A percentile compares a stretch with the other conserved stretches of the same genome.
phyloP scores from a whole-genome alignment of 495 filamentous ascomycete species.

The Penicillium maclennaniae region DNA sequence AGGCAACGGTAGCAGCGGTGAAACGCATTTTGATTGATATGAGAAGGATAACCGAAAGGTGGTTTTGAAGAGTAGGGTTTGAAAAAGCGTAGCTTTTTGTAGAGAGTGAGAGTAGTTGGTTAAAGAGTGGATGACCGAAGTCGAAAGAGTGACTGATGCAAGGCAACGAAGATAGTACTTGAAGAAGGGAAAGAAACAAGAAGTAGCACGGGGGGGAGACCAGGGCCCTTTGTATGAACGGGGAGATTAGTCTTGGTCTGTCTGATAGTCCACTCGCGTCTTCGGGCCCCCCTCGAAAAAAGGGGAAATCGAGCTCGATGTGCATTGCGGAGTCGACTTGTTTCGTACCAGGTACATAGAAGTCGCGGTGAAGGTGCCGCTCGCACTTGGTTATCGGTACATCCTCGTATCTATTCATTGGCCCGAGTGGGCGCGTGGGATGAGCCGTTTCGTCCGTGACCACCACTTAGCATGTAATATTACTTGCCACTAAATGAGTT shows the following conservation, averaged over 20 bases:
- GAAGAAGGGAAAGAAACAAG: conserved; percentile 32
- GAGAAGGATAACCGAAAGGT: conserved; percentile 34
- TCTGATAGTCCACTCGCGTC: conserved; percentile 26
- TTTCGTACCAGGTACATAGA: conserved; percentile 2
- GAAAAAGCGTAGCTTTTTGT: conserved; percentile 22
- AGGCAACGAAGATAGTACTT: conserved; percentile 40
- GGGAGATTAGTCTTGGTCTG: conserved; percentile 26
- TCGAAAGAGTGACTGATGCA: conserved; percentile 42
- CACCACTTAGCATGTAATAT: conserved; percentile 12
- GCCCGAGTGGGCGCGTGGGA: conserved; percentile 8
- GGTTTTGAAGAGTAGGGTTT: conserved; percentile 25
- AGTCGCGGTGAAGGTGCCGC: neutral
- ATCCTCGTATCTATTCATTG: conserved; percentile 4
- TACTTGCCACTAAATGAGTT: conserved; percentile 13
- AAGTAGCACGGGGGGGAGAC: conserved; percentile 26
- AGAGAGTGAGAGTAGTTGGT: conserved; percentile 44
- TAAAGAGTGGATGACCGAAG: conserved; percentile 57
- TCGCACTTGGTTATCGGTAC: conserved; percentile 6
- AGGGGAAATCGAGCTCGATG: conserved; percentile 1
- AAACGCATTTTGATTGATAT: conserved; percentile 53
- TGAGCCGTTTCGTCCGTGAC: conserved; percentile 13
- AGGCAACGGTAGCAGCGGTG: conserved; percentile 45
- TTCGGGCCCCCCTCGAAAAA: conserved; percentile 10
- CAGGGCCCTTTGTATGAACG: conserved; percentile 42
- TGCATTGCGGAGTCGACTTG: conserved; percentile 7